Base-by-base conservation (phyloP, 2,329 filamentous ascomycete species). In the Gyromitra esculenta region DNA sequence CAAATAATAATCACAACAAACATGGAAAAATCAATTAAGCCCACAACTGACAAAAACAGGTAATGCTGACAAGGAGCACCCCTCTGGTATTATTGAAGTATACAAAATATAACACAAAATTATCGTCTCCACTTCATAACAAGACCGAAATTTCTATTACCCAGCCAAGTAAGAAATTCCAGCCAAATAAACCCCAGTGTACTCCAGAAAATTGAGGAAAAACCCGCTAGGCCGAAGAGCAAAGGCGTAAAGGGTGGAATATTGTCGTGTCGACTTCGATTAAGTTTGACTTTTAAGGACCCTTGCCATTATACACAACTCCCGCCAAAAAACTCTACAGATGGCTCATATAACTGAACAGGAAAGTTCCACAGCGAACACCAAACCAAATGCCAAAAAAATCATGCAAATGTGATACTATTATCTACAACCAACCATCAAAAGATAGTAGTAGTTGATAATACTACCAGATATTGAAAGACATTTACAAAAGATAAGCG, bases 401-500 rank as follows among this genome's bases (percentile, higher is more conserved):
- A 4, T 69, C 70, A 41, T 66, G 71, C 62, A 75, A 77, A 73
- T 59, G 70, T 25, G 37, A 52, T 71, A 75, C 48, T 39, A 68
- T 74, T 70, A 73, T 74, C 64, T 68, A 76, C 64, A 64, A 25
- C 57, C 18, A 66, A 48, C 66, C 70, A 59, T 50, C 75, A 4
- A 45, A 48, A 60, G 59, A 68, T 65, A 74, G 50, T 31, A 76
- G 74, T 45, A 56, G 62, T 66, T 15, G 41, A 69, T 21, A 65
- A 74, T 75, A 71, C 64, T 60, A 65, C 52, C 43, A 65, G 60
- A 62, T 57, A 15, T 60, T 59, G 25, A 13, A 66, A 41, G 21
- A 21, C 75, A 74, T 78, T 79, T 79, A 79, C 78, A 79, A 73
- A 65, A 79, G 73, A 57, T 76, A 79, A 59, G 77, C 78, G 45